Evolutionary conservation across 805 yeast species (phyloP).

Genomic region (Kodamaea kakaduensis): DNA sequence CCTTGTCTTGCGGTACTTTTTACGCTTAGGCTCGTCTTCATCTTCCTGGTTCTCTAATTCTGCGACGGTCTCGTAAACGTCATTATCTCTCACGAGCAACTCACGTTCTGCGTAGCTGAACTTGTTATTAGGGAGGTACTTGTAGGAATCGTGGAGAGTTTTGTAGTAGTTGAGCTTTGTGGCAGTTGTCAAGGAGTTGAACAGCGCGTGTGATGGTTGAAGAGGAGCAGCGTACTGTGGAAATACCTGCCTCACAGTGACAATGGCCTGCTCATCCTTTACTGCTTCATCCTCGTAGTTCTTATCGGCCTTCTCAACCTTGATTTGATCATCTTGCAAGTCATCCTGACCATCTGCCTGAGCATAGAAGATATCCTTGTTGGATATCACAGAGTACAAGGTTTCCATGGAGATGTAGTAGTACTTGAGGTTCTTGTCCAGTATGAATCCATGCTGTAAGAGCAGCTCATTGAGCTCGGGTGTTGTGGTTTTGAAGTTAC

Average conservation of each 20-base stretch:
- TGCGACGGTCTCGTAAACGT: conserved; percentile 27
- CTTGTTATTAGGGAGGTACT: conserved; percentile 25
- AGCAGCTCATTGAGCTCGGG: conserved; percentile 22
- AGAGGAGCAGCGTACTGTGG: conserved; percentile 36
- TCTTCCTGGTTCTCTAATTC: conserved; percentile 27
- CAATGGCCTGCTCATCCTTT: conserved; percentile 21
- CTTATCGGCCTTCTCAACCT: no score
- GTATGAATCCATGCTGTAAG: conserved; percentile 17
- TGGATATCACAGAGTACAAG: conserved; percentile 19
- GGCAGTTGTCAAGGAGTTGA: conserved; percentile 30
- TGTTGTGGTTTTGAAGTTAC: conserved; percentile 17
- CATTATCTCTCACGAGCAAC: conserved; percentile 26
- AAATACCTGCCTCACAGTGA: conserved; percentile 36
- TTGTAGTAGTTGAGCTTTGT: conserved; percentile 37
- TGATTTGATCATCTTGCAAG: not conserved
- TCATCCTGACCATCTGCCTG: conserved; percentile 2
- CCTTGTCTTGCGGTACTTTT: conserved; percentile 21
- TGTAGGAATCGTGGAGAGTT: conserved; percentile 19
- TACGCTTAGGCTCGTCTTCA: conserved; percentile 19
- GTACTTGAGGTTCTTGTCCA: conserved; percentile 9
- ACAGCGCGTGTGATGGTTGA: conserved; percentile 31
- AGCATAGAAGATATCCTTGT: conserved; percentile 18
- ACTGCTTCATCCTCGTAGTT: conserved; percentile 8
- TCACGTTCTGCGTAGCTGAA: conserved; percentile 35
- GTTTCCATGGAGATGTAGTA: conserved; percentile 25